phyloP scores from a whole-genome alignment of 164 flowering plant species.

The Kingdonia uniflora region DNA sequence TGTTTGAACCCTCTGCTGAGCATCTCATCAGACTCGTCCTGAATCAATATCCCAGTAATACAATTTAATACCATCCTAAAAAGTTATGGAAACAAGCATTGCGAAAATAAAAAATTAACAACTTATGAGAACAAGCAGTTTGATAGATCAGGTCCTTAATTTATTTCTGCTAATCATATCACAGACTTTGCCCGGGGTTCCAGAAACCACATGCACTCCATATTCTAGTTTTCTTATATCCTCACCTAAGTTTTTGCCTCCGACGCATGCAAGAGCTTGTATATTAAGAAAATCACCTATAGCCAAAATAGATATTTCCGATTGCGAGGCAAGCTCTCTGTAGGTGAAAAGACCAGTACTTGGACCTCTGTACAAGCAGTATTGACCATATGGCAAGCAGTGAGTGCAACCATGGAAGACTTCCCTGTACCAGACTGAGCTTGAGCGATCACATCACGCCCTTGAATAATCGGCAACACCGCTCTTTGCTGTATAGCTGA shows the following conservation, averaged over 20 bases:
- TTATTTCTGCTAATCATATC: slow-evolving; percentile 98
- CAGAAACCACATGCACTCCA: slow-evolving; percentile 98
- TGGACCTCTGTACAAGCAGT: slow-evolving; percentile 75
- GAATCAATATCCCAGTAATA: slow-evolving; percentile 1
- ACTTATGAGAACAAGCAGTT: slow-evolving; percentile 73
- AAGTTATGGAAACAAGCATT: background rate
- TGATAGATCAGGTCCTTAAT: slow-evolving; percentile 82
- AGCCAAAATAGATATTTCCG: slow-evolving; percentile 68
- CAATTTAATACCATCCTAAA: background rate
- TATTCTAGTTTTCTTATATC: slow-evolving; percentile 80
- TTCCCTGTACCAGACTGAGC: slow-evolving; percentile 97
- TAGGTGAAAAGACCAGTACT: slow-evolving; percentile 88
- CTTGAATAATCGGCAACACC: slow-evolving; percentile 73
- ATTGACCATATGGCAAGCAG: slow-evolving; percentile 83
- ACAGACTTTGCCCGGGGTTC: slow-evolving; percentile 98
- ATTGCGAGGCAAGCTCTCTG: slow-evolving; percentile 88
- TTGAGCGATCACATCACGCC: slow-evolving; percentile 92
- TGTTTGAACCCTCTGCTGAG: slow-evolving; percentile 96
- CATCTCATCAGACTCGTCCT: slow-evolving; percentile 99
- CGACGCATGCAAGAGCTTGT: slow-evolving; percentile 87
- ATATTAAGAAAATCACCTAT: slow-evolving; percentile 68
- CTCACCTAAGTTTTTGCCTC: slow-evolving; percentile 95
- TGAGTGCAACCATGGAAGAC: slow-evolving; percentile 94
- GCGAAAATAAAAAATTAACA: background rate
- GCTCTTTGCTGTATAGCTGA: slow-evolving; percentile 95